Percentiles rank a stretch among this genome's conserved stretches.
These are phyloP conservation scores for Omphalea diandra DNA, from an alignment of 441 rosid species.

Conservation along the genomic window DNA sequence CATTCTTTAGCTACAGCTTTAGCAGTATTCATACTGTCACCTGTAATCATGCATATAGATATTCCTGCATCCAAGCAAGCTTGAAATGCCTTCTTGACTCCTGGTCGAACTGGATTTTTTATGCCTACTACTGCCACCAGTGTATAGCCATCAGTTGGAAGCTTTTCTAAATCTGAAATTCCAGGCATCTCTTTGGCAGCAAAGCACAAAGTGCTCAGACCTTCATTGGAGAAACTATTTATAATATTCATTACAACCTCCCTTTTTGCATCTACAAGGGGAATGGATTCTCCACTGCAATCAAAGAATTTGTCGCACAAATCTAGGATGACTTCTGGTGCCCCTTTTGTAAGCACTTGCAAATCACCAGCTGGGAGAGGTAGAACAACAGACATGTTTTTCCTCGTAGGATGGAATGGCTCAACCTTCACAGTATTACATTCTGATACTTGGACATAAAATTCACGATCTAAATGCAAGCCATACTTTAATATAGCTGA, in stretches of 20 bases:
- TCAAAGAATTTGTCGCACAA: neutral
- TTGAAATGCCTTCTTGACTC: constrained; percentile 26
- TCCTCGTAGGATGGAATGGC: neutral
- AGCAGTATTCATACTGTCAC: constrained; percentile 66
- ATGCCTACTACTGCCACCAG: constrained; percentile 36
- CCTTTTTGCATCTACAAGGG: neutral
- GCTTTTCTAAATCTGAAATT: neutral
- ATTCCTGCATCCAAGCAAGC: constrained; percentile 42
- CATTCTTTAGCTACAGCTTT: constrained; percentile 62
- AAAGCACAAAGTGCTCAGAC: neutral
- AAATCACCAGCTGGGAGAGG: neutral
- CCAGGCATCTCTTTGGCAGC: neutral
- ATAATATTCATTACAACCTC: neutral
- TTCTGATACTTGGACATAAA: neutral
- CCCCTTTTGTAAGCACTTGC: constrained; percentile 1
- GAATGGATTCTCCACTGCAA: neutral
- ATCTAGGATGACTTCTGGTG: neutral
- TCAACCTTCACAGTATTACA: neutral
- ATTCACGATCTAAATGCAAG: neutral
- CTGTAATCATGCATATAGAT: constrained; percentile 59
- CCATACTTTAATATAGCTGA: constrained; percentile 46
- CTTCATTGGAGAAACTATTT: neutral
- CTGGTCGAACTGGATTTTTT: constrained; percentile 55
- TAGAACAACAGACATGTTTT: neutral
- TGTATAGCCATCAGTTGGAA: neutral